A percentile compares a stretch with the other conserved stretches of the same genome.
These are phyloP conservation scores for Psilocybe tampanensis DNA, from an alignment of 768 basidiomycete genomes.

Conservation along the genomic window DNA sequence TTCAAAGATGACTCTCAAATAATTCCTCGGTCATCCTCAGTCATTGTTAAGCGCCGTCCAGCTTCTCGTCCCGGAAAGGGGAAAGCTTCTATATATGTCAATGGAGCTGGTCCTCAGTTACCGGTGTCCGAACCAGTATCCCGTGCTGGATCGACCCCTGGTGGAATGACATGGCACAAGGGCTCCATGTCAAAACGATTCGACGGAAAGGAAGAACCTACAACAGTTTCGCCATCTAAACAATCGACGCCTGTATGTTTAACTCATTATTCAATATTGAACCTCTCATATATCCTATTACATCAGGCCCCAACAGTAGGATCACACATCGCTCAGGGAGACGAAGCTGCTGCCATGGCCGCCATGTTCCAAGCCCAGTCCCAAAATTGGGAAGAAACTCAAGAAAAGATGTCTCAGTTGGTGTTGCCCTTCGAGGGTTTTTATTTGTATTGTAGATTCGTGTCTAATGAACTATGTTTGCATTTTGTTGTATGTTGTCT, in stretches of 20 bases:
- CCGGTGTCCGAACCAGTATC: conserved; percentile 52
- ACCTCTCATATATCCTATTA: conserved; percentile 1
- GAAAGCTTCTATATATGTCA: conserved; percentile 77
- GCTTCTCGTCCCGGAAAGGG: conserved; percentile 81
- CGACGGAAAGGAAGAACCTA: conserved; percentile 75
- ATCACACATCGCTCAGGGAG: conserved; percentile 54
- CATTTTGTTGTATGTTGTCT: conserved; percentile 31
- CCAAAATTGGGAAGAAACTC: conserved; percentile 97
- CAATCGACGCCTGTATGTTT: conserved; percentile 30
- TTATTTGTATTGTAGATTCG: conserved; percentile 66
- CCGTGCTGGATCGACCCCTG: conserved; percentile 35
- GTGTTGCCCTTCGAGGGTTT: conserved; percentile 66
- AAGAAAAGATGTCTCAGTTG: conserved; percentile 99
- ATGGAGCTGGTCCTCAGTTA: conserved; percentile 41
- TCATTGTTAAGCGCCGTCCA: conserved; percentile 90
- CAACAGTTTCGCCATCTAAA: conserved; percentile 33
- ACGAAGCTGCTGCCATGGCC: conserved; percentile 95
- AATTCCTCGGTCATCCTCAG: conserved; percentile 93
- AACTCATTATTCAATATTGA: conserved; percentile 2
- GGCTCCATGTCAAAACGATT: conserved; percentile 88
- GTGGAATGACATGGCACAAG: conserved; percentile 58
- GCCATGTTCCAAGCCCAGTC: conserved; percentile 97
- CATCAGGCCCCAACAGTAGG: conserved; percentile 38
- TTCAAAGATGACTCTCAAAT: conserved; percentile 90
- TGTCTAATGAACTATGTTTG: conserved; percentile 72